phyloP scores from a whole-genome alignment of 441 rosid species.

The Gossypium gossypioides region DNA sequence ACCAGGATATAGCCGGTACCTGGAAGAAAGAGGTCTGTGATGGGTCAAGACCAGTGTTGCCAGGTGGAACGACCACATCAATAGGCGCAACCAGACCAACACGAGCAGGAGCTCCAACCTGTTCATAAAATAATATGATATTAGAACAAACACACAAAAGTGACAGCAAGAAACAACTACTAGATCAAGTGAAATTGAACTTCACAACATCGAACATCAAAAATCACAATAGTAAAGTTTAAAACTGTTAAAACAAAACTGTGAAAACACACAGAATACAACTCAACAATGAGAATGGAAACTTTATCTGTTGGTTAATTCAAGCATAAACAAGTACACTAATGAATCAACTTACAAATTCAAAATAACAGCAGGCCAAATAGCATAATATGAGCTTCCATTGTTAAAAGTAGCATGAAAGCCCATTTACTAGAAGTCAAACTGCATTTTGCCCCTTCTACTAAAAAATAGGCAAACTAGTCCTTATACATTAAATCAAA shows the following conservation, averaged over 20 bases:
- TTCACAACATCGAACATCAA: not conserved
- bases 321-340: not conserved
- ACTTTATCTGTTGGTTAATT: not conserved
- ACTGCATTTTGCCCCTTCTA: no score
- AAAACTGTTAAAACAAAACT: not conserved
- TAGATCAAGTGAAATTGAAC: not conserved
- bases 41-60: slow-evolving; percentile 91
- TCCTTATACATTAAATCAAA: no score
- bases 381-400: no score
- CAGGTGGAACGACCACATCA: slow-evolving; percentile 92
- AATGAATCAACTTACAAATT: not conserved
- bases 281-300: not conserved
- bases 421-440: no score
- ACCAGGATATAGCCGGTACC: slow-evolving; percentile 9
- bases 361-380: not conserved
- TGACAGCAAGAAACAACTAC: not conserved
- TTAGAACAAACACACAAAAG: not conserved
- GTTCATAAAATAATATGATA: not conserved
- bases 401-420: no score
- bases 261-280: not conserved
- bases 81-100: slow-evolving; percentile 90
- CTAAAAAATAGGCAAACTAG: no score
- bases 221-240: no score
- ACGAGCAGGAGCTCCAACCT: slow-evolving; percentile 99
- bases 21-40: slow-evolving; percentile 95